Evolutionary conservation across 345 rosid genomes (phyloP), one percentile per base, ranked within the genome.

Genomic region (Lepidium aucheri): DNA sequence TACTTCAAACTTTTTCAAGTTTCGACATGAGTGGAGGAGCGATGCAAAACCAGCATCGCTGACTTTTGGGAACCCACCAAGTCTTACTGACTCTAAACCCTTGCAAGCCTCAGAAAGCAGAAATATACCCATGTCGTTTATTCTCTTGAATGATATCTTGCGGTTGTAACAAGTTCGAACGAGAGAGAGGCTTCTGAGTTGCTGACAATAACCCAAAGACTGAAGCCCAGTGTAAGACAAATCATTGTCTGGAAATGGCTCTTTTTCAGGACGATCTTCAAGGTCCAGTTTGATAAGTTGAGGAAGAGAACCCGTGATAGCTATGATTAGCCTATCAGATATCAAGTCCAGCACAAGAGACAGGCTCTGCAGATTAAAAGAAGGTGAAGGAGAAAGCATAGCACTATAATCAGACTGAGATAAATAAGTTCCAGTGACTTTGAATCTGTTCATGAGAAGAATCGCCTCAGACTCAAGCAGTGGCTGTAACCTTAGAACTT

Each of bases 11-110:
- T 67, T 83, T 73, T 79, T 82, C 51, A 88, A 54, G 64, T 71
- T 77, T 68, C 67, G 76, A 56, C 86, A 84, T 16, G 86, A 81
- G 33, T 83, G 85, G 4, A 87, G 80, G 59, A 88, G 72, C 14
- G 87, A 79, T 9, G 95, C 79, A 39, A 80, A 85, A 52, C 95
- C 90, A 57, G 95, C 91, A 63, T 85, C 95, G 42, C 84, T 87
- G 60, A 87, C 90, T 68, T 72, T 83, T 4, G 80, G 82, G 74
- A 87, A 85, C 10, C 90, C 90, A 53, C 78, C 61, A 4, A 87
- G 75, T 30, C 74, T 84, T 54, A 88, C 78, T 0, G 86, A 78
- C 66, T 85, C 84, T 24, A 88, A 70, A 63, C 61, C 76, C 58
- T 52, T 79, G 71, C 91, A 85, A 18, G 83, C 83, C 75, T 83